Evolutionary conservation across 306 rosid species (phyloP).

Genomic region (Macrotyloma uniflorum): DNA sequence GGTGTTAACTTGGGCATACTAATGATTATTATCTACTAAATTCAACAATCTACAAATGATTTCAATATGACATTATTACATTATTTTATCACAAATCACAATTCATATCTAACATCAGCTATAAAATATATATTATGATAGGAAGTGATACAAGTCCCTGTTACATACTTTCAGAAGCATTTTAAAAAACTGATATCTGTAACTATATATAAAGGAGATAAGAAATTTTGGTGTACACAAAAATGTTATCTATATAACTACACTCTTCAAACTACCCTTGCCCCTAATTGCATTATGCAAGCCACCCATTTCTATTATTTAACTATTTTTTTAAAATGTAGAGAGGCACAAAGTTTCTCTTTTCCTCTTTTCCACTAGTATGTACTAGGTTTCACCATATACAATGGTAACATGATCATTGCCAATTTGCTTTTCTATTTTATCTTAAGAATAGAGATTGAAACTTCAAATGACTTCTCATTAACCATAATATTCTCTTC

Average conservation of each 20-base stretch:
- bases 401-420: not conserved
- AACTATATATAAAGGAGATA: too few species aligned
- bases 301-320: too few species aligned
- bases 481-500: not conserved
- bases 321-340: too few species aligned
- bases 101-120: not conserved
- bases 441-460: not conserved
- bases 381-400: not conserved
- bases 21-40: not conserved
- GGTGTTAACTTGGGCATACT: not conserved
- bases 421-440: not conserved
- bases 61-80: not conserved
- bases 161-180: not conserved
- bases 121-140: slow-evolving; percentile 3
- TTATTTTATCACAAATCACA: not conserved
- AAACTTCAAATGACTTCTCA: not conserved
- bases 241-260: too few species aligned
- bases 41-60: not conserved
- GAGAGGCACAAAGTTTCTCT: too few species aligned
- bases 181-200: not conserved
- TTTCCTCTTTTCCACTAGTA: too few species aligned
- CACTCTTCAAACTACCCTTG: too few species aligned
- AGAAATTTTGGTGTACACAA: too few species aligned
- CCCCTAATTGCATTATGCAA: too few species aligned
- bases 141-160: not conserved